These are phyloP conservation scores for Podila minutissima DNA, from an alignment of 192 early-diverging fungal genomes.

Conservation along the genomic window DNA sequence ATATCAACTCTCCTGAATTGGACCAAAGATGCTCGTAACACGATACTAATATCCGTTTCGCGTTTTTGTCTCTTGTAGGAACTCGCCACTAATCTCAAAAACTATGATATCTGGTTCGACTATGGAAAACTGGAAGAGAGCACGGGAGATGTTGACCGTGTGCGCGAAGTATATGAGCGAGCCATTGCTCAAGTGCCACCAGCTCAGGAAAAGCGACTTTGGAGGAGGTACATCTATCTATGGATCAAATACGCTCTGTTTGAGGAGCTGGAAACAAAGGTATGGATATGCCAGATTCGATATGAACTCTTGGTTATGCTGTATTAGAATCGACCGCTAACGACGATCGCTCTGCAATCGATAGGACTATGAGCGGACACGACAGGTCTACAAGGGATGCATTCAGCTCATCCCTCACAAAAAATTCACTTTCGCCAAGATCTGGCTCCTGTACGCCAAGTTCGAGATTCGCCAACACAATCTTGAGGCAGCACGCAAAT, in stretches of 20 bases:
- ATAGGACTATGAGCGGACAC: constrained; percentile 82
- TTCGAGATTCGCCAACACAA: constrained; percentile 88
- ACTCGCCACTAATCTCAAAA: constrained; percentile 75
- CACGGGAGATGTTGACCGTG: constrained; percentile 71
- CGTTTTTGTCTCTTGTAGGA: constrained; percentile 30
- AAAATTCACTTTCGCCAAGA: constrained; percentile 95
- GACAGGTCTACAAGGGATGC: constrained; percentile 85
- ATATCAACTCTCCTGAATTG: background rate
- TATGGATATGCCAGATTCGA: constrained; percentile 15
- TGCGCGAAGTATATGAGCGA: constrained; percentile 96
- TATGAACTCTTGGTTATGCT: background rate
- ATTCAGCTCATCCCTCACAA: constrained; percentile 92
- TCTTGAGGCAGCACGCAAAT: constrained; percentile 76
- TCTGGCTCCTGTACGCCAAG: constrained; percentile 95
- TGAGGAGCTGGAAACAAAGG: constrained; percentile 87
- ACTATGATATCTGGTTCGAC: constrained; percentile 99
- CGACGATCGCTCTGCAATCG: background rate
- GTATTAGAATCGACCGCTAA: too few species aligned
- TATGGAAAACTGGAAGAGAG: constrained; percentile 91
- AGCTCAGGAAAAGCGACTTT: constrained; percentile 89
- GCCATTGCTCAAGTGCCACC: constrained; percentile 91
- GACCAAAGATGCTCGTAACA: too few species aligned
- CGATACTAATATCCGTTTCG: background rate
- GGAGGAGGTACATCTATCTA: constrained; percentile 98
- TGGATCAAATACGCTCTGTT: constrained; percentile 98